Base-by-base conservation (phyloP, 73 alveolate genomes). In the Blepharisma stoltei region DNA sequence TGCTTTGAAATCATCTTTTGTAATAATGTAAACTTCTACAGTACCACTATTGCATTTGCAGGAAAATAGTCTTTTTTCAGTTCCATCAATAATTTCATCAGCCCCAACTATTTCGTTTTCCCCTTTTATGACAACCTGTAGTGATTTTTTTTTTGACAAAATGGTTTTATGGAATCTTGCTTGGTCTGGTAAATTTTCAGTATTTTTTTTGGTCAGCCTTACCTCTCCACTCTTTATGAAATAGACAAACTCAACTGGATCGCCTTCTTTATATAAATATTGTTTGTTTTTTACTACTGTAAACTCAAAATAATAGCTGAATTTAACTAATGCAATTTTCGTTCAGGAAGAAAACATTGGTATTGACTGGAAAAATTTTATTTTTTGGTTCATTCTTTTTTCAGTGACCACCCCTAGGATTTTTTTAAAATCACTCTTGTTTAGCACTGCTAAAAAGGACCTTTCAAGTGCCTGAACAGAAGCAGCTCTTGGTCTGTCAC, bases 401-500 rank as follows among this genome's bases (percentile, higher is more conserved):
- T 81, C 83, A 66, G 85, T 83, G 20, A 82, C 7, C 21, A 79
- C 55, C 6, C 89, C 90, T 11, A 86, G 65, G 6, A 82, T 60
- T 32, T 55, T 18, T 32, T 83, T 70, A 66, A 77, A 83, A 65
- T 83, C 83, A 8, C 66, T 53, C 44, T 78, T 83, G 1, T 37
- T 25, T 7, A 83, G 80, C 1, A 78, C 86, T 0, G 65, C 65
- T 5, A 83, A 78, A 83, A 45, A 76, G 1, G 86, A 32, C 20
- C 54, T 75, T 11, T 67, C 70, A 7, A 53, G 32, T 25, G 93
- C 87, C 54, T 80, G 88, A 7, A 91, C 91, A 9, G 94, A 81
- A 9, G 97, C 95, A 3, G 97, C 92, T 54, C 97, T 80, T 77
- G 86, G 90, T 69, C 84, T 88, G 65, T 91, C 89, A 67, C 87